A percentile compares a stretch with the other conserved stretches of the same genome.
Evolutionary conservation across 148 eudicot species (phyloP).

Genomic region (Selenicereus undatus): DNA sequence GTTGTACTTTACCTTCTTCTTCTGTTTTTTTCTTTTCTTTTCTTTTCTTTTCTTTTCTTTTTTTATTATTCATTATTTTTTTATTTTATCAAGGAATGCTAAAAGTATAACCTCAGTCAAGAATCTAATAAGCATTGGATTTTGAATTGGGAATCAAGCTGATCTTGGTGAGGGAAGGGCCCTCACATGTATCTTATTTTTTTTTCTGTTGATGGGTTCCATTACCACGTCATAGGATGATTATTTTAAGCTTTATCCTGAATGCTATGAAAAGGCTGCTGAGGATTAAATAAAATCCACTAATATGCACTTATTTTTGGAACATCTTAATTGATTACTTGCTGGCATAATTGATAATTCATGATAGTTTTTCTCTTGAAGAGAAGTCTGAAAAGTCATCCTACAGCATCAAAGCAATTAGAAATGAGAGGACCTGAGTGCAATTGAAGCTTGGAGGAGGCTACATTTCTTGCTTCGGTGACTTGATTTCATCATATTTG

Average conservation of each 20-base stretch:
- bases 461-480: background rate
- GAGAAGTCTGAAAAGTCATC: background rate
- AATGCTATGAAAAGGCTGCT: background rate
- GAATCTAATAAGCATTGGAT: background rate
- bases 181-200: background rate
- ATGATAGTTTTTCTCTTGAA: background rate
- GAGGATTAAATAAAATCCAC: background rate
- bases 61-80: no score
- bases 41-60: no score
- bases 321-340: background rate
- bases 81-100: background rate
- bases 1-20: background rate
- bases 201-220: background rate
- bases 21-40: background rate
- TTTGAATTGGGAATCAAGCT: background rate
- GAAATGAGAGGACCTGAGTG: background rate
- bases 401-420: background rate
- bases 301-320: background rate
- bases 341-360: background rate
- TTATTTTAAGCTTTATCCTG: background rate
- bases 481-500: constrained; percentile 7
- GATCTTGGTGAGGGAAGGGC: background rate
- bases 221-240: background rate
- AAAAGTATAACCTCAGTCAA: background rate
- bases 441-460: background rate